A percentile compares a stretch with the other conserved stretches of the same genome.
Evolutionary conservation across 306 rosid species (phyloP).

Genomic region (Malus fusca): DNA sequence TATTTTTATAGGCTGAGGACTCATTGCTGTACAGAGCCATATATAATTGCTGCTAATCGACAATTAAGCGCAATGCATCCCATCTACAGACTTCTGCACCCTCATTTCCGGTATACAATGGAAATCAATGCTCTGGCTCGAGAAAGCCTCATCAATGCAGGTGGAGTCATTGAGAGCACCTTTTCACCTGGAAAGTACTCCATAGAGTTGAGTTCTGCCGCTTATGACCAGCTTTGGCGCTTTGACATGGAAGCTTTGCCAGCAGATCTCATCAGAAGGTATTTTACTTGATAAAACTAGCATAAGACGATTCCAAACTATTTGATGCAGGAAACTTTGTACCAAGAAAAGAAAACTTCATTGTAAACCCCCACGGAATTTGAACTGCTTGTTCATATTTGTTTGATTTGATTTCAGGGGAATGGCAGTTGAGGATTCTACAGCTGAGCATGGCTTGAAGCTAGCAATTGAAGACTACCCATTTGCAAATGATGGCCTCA

Average conservation of each 20-base stretch:
- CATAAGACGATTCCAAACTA: background rate
- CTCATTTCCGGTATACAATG: constrained; percentile 40
- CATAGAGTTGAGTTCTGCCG: constrained; percentile 23
- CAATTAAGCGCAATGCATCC: constrained; percentile 38
- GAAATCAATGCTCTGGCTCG: constrained; percentile 37
- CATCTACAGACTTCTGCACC: constrained; percentile 29
- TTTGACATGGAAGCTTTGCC: constrained; percentile 36
- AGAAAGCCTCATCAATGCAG: constrained; percentile 27
- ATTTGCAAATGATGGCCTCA: constrained; percentile 33
- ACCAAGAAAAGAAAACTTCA: background rate
- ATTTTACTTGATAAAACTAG: background rate
- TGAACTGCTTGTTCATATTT: background rate
- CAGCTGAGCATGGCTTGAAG: constrained; percentile 28
- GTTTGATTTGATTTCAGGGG: constrained; percentile 14
- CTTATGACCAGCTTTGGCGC: constrained; percentile 28
- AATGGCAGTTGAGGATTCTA: constrained; percentile 36
- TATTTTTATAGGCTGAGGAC: constrained; percentile 21
- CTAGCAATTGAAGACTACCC: constrained; percentile 37
- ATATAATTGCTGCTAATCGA: constrained; percentile 29
- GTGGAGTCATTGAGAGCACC: constrained; percentile 23
- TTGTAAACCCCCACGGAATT: background rate
- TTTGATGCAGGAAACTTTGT: background rate
- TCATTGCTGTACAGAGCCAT: constrained; percentile 30
- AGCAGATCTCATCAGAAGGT: constrained; percentile 36
- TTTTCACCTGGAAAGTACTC: constrained; percentile 29